A percentile compares a stretch with the other conserved stretches of the same genome.
phyloP scores from a whole-genome alignment of 192 early-diverging fungal species.

The Coemansia nantahalensis region DNA sequence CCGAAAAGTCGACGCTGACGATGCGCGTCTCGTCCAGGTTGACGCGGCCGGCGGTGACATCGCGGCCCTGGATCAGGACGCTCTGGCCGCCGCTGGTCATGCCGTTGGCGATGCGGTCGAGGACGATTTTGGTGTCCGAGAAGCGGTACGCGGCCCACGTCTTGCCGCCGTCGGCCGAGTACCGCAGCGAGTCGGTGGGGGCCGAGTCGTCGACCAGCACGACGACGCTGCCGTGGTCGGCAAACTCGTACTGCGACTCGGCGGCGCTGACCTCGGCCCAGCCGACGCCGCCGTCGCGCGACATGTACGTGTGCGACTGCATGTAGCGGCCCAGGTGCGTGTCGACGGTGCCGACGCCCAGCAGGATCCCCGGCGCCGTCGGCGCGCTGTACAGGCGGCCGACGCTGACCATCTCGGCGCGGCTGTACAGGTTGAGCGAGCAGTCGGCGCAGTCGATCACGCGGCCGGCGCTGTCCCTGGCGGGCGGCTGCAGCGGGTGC shows the following conservation, averaged over 20 bases:
- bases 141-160: conserved; percentile 69
- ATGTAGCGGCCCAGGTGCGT: conserved; percentile 57
- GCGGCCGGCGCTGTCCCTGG: not conserved
- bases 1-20: conserved; percentile 63
- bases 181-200: conserved; percentile 63
- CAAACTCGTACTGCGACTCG: conserved; percentile 77
- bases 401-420: conserved; percentile 53
- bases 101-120: conserved; percentile 60
- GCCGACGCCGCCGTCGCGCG: conserved; percentile 79
- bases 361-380: conserved; percentile 74
- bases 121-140: conserved; percentile 35
- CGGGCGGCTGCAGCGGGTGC: conserved; percentile 59
- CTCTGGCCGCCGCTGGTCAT: conserved; percentile 68
- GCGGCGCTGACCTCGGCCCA: conserved; percentile 75
- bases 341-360: conserved; percentile 93
- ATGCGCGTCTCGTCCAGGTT: conserved; percentile 27
- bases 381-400: conserved; percentile 66
- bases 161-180: conserved; percentile 79
- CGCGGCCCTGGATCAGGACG: conserved; percentile 68
- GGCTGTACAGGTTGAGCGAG: conserved; percentile 78
- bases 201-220: conserved; percentile 70
- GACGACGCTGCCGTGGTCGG: conserved; percentile 87
- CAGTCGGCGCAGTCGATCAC: conserved; percentile 56
- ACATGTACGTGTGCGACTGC: conserved; percentile 71
- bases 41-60: conserved; percentile 14